Evolutionary conservation across 2,329 filamentous ascomycete genomes (phyloP).

Genomic region (Whalleya microplaca): DNA sequence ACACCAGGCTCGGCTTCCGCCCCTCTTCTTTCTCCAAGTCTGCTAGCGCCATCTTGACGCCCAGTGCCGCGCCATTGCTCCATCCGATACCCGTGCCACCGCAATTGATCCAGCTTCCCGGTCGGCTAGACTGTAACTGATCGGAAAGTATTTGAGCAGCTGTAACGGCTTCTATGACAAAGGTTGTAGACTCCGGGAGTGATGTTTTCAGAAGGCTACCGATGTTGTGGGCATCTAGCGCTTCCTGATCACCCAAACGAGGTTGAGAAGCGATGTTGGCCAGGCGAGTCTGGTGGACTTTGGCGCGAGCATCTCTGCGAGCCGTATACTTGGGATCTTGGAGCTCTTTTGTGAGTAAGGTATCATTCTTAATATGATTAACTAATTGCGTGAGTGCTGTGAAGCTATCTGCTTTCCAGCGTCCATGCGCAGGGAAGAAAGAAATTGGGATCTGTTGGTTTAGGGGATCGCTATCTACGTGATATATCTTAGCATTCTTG

Average conservation of each 20-base stretch:
- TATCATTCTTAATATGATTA: conserved; percentile 24
- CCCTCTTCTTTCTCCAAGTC: conserved; percentile 51
- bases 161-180: conserved; percentile 78
- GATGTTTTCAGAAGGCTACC: conserved; percentile 27
- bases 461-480: conserved; percentile 69
- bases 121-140: conserved; percentile 68
- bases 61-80: conserved; percentile 76
- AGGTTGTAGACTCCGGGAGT: conserved; percentile 59
- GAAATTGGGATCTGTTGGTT: conserved; percentile 65
- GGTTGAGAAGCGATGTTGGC: conserved; percentile 27
- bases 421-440: conserved; percentile 56
- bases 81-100: conserved; percentile 81
- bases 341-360: conserved; percentile 2
- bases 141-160: conserved; percentile 69
- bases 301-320: conserved; percentile 15
- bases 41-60: conserved; percentile 72
- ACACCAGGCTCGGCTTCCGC: conserved; percentile 46
- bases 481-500: conserved; percentile 60
- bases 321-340: conserved; percentile 37
- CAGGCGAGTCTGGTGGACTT: conserved; percentile 27
- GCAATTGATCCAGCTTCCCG: conserved; percentile 80
- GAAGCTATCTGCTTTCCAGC: conserved; percentile 54
- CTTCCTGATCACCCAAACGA: conserved; percentile 23
- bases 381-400: conserved; percentile 44
- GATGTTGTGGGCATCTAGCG: conserved; percentile 30